Conservation (phyloP, 768 basidiomycete genomes). For the Lentinus brumalis region DNA sequence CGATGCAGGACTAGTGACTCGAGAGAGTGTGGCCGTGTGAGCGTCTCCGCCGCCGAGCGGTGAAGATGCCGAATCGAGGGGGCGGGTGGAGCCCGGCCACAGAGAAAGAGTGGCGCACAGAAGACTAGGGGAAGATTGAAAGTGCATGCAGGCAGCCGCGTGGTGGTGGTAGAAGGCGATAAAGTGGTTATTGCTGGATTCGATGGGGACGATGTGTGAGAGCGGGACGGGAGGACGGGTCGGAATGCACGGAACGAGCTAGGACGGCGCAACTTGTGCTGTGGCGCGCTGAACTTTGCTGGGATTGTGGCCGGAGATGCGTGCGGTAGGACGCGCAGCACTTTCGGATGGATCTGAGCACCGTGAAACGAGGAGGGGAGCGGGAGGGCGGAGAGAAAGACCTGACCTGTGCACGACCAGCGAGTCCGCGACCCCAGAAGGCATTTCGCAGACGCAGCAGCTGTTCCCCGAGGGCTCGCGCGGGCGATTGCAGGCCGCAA, state of each 20-base stretch:
- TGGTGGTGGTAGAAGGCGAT: slow-evolving; percentile 5
- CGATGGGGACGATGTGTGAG: slow-evolving; percentile 2
- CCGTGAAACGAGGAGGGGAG: neutral
- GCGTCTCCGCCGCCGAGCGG: slow-evolving; percentile 1
- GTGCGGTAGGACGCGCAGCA: neutral
- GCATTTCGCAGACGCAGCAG: neutral
- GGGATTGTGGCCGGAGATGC: too few species aligned
- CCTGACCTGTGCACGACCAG: too few species aligned
- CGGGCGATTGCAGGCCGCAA: neutral
- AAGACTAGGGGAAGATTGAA: neutral
- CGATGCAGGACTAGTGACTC: slow-evolving; percentile 2
- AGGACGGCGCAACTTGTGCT: neutral
- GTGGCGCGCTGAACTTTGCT: neutral
- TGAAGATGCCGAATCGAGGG: slow-evolving; percentile 2
- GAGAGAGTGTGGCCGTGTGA: slow-evolving; percentile 1
- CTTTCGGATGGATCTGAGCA: neutral
- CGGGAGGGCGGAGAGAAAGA: neutral
- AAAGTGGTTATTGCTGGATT: neutral
- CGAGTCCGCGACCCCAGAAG: too few species aligned
- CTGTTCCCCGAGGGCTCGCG: too few species aligned
- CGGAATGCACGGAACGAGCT: slow-evolving; percentile 11
- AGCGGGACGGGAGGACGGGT: slow-evolving; percentile 3
- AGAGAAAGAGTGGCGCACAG: neutral
- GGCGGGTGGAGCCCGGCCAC: slow-evolving; percentile 10
- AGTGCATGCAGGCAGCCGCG: slow-evolving; percentile 9